Evolutionary conservation across 805 yeast genomes (phyloP).

Genomic region (Metschnikowia chrysomelidarum): DNA sequence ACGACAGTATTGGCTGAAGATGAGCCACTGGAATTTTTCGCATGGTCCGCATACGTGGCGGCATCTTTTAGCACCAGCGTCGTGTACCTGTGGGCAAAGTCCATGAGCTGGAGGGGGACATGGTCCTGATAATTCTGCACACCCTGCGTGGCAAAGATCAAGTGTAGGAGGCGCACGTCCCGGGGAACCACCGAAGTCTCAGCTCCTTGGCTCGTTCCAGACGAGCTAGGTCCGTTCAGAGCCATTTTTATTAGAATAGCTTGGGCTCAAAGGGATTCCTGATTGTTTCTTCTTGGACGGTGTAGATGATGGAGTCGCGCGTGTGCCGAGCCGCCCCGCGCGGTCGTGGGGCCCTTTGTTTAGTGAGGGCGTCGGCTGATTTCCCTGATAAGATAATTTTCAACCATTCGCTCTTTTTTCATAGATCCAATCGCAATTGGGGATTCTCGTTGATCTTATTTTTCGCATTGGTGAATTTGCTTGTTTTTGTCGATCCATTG

Average conservation of each 20-base stretch:
- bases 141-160: slow-evolving; percentile 91
- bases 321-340: background rate
- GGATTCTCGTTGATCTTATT: background rate
- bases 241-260: slow-evolving; percentile 3
- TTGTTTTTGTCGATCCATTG: no score
- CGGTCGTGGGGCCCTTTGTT: background rate
- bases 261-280: no score
- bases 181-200: slow-evolving; percentile 56
- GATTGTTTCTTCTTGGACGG: no score
- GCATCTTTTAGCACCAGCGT: slow-evolving; percentile 87
- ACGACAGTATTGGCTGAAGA: slow-evolving; percentile 40
- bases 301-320: no score
- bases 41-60: slow-evolving; percentile 81
- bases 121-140: slow-evolving; percentile 91
- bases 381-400: slow-evolving; percentile 1
- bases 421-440: no score
- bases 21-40: slow-evolving; percentile 39
- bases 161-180: slow-evolving; percentile 86
- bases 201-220: slow-evolving; percentile 11
- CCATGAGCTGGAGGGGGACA: slow-evolving; percentile 94
- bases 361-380: background rate
- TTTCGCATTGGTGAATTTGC: no score
- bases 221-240: slow-evolving; percentile 11
- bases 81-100: slow-evolving; percentile 90
- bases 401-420: slow-evolving; percentile 1